Evolutionary conservation across 768 basidiomycete genomes (phyloP).

Genomic region (Cystobasidium ongulense): DNA sequence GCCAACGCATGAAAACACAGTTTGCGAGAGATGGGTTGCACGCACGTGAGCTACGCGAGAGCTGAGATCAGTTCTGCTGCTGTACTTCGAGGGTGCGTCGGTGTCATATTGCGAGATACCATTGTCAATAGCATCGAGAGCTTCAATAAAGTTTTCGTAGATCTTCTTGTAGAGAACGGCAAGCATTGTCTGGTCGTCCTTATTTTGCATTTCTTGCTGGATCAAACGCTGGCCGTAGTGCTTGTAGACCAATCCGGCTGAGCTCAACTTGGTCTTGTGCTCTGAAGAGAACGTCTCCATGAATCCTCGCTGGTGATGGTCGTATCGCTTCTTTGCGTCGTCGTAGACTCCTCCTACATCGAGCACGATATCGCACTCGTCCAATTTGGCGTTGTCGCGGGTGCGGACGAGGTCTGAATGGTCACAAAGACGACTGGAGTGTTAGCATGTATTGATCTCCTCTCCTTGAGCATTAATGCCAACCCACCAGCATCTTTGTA

Average conservation of each 20-base stretch:
- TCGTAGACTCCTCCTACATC: constrained; percentile 90
- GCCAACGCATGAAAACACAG: not conserved
- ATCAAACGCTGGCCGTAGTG: constrained; percentile 59
- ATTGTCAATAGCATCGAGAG: constrained; percentile 73
- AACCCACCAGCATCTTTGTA: constrained; percentile 65
- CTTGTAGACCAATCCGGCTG: constrained; percentile 95
- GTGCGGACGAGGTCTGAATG: constrained; percentile 60
- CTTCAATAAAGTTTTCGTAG: constrained; percentile 89
- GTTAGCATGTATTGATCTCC: not conserved
- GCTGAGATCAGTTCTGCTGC: constrained; percentile 70
- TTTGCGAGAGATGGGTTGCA: not conserved
- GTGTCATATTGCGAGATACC: constrained; percentile 73
- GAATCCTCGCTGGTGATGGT: constrained; percentile 95
- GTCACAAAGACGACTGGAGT: not conserved
- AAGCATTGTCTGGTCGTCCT: constrained; percentile 56
- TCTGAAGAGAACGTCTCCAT: constrained; percentile 78
- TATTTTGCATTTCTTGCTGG: not conserved
- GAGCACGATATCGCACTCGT: constrained; percentile 83
- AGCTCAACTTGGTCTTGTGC: constrained; percentile 78
- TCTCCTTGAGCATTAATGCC: not conserved
- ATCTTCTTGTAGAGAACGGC: constrained; percentile 74
- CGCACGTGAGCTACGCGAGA: constrained; percentile 56
- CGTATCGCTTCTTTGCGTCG: constrained; percentile 65
- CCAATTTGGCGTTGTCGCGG: constrained; percentile 62
- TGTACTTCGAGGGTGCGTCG: constrained; percentile 59